A percentile compares a stretch with the other conserved stretches of the same genome.
Evolutionary conservation across 805 yeast species (phyloP).

Genomic region (Kodamaea nitidulidarum): DNA sequence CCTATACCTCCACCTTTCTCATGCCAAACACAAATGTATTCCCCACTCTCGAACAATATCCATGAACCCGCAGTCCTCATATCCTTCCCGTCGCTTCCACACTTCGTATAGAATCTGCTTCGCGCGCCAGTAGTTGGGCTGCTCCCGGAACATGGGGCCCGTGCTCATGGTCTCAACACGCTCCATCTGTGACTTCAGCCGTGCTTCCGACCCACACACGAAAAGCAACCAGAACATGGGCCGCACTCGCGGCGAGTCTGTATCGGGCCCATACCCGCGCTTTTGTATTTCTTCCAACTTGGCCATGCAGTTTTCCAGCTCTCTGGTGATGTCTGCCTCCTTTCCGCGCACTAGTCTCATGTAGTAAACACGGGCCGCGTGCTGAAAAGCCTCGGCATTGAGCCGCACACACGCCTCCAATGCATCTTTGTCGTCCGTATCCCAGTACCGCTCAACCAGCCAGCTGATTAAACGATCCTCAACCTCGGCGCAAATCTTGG

Average conservation of each 20-base stretch:
- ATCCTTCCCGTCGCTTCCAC: conserved; percentile 39
- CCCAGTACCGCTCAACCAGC: conserved; percentile 41
- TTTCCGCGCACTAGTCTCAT: conserved; percentile 39
- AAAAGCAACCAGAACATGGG: conserved; percentile 49
- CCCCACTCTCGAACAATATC: conserved; percentile 57
- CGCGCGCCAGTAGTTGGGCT: conserved; percentile 48
- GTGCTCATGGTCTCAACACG: conserved; percentile 28
- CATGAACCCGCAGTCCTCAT: conserved; percentile 44
- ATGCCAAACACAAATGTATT: conserved; percentile 34
- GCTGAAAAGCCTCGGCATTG: conserved; percentile 37
- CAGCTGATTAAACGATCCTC: conserved; percentile 48
- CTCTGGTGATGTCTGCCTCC: conserved; percentile 1
- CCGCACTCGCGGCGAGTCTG: conserved; percentile 15
- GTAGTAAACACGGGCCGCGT: conserved; percentile 42
- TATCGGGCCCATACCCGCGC: neutral
- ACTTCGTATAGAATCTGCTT: conserved; percentile 51
- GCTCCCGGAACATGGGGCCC: conserved; percentile 18
- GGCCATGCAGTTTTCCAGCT: conserved; percentile 5
- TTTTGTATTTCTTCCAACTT: conserved; percentile 3
- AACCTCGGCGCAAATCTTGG: conserved; percentile 50
- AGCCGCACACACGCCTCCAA: conserved; percentile 42
- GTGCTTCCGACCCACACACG: conserved; percentile 33
- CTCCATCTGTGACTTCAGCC: conserved; percentile 24
- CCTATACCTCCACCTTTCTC: conserved; percentile 1
- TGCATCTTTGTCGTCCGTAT: conserved; percentile 19